Evolutionary conservation across 1,284 basidiomycete species (phyloP), one percentile per base, ranked within the genome.

Genomic region (Boletellus deceptivus): DNA sequence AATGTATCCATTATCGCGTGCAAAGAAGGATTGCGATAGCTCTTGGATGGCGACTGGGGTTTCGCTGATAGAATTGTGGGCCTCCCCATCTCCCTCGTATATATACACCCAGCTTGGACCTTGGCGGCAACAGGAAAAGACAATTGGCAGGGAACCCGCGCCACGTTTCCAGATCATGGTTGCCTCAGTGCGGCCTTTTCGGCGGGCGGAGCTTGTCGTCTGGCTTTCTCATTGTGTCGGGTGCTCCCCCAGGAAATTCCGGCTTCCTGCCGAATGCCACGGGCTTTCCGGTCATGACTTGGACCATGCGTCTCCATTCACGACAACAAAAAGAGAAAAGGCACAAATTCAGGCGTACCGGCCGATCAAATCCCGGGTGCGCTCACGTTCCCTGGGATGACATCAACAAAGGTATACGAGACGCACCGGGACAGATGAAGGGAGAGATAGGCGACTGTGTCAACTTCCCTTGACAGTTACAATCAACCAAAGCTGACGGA

Each of bases 1-100:
- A 63, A 54, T 13, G 25, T 20, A 50, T 64, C 62, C 62, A 64
- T 64, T 35, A 45, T 37, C 33, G 24, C 45, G 35, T 43, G 22
- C 17, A 40, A 46, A 48, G 43, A 46, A 41, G 42, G n/a, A 29
- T 54, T 18, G 45, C 33, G 44, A 33, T 20, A 35, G 39, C 31
- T 31, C 45, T 38, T 49, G n/a, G 27, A 22, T 47, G 44, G 25
- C 31, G 46, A 44, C 16, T 35, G 53, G 36, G 29, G 25, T 44
- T 17, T 40, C 46, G 43, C 20, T 45, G 38, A 8, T 56, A 22
- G 35, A 9, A 25, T 50, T 41, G 42, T 25, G 35, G 49, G 34
- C 43, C 43, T 31, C 33, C 29, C 9, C 35, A 20, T 20, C 42
- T n/a, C 31, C 22, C 31, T n/a, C 16, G 27, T 54, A 49, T 67